Conservation (phyloP, 2,329 filamentous ascomycete species). For the Chalara sp. region DNA sequence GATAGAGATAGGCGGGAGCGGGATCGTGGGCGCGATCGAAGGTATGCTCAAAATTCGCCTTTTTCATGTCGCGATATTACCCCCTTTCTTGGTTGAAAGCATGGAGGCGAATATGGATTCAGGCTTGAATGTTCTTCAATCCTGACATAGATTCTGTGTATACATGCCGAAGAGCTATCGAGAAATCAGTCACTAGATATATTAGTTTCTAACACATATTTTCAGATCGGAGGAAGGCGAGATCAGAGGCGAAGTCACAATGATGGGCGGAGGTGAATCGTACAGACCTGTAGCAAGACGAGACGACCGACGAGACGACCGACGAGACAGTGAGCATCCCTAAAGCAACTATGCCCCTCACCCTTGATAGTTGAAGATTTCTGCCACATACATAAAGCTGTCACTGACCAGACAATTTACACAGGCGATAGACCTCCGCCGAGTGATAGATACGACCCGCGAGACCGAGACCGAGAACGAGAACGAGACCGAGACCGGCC, state of each 20-base stretch:
- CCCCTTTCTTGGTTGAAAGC: too few species aligned
- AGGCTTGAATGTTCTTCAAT: too few species aligned
- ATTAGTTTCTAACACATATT: too few species aligned
- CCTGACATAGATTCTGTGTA: too few species aligned
- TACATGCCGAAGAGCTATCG: too few species aligned
- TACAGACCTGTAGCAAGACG: conserved; percentile 23
- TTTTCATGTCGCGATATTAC: too few species aligned
- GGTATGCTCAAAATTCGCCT: too few species aligned
- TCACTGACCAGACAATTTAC: background rate
- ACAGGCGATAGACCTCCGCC: conserved; percentile 17
- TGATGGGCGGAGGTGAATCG: conserved; percentile 26
- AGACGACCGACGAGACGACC: conserved; percentile 12
- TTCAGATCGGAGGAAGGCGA: too few species aligned
- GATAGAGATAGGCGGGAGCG: too few species aligned
- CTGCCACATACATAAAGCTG: background rate
- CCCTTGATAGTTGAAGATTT: background rate
- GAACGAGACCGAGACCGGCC: background rate
- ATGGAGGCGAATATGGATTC: too few species aligned
- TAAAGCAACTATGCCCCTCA: background rate
- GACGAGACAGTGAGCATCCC: conserved; percentile 20
- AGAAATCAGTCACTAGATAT: too few species aligned
- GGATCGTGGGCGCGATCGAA: too few species aligned
- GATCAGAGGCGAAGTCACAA: conserved; percentile 22
- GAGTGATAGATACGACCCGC: conserved; percentile 18
- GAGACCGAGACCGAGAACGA: conserved; percentile 15